Conservation (phyloP, 371 early-diverging fungal species). For the Smittium culicis region DNA sequence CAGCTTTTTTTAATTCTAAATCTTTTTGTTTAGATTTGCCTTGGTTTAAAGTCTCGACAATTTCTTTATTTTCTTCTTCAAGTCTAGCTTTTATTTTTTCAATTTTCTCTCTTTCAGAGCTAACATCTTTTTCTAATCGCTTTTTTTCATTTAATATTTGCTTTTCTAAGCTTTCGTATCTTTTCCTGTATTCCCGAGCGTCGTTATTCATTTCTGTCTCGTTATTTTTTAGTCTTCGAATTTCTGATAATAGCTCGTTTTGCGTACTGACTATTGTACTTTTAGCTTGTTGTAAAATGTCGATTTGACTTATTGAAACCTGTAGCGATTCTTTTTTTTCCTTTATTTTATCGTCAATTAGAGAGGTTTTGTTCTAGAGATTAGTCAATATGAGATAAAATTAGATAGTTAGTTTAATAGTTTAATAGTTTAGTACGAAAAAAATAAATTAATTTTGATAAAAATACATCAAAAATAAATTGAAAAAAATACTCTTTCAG, state of each 20-base stretch:
- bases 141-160: constrained; percentile 26
- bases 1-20: constrained; percentile 15
- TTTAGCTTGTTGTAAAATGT: neutral
- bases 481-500: neutral
- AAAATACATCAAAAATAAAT: too few species aligned
- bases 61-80: constrained; percentile 13
- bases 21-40: constrained; percentile 17
- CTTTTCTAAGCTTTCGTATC: constrained; percentile 19
- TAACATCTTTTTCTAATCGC: constrained; percentile 23
- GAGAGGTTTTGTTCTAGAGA: neutral
- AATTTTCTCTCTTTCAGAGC: constrained; percentile 31
- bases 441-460: too few species aligned
- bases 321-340: neutral
- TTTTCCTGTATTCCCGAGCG: constrained; percentile 27
- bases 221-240: constrained; percentile 27
- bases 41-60: constrained; percentile 14
- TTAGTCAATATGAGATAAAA: neutral
- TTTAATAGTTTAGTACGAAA: too few species aligned
- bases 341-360: constrained; percentile 1
- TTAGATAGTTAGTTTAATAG: too few species aligned
- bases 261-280: neutral
- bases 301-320: neutral
- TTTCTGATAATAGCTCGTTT: constrained; percentile 9
- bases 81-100: constrained; percentile 18
- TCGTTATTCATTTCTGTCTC: constrained; percentile 31